Conservation (phyloP, 805 yeast species). For the Wickerhamomyces canadensis region DNA sequence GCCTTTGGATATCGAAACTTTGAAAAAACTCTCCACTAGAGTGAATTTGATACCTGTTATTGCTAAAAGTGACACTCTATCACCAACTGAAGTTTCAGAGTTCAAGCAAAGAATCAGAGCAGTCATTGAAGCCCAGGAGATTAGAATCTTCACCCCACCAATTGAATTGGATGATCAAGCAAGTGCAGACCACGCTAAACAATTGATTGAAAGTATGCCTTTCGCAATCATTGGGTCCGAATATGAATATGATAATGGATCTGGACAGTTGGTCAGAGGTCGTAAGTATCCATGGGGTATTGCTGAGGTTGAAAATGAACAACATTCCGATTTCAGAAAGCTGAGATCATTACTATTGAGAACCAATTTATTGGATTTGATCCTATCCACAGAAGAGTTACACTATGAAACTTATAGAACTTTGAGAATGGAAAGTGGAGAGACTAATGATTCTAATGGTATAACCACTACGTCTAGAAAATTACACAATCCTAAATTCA, state of each 20-base stretch:
- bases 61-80: slow-evolving; percentile 23
- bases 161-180: slow-evolving; percentile 71
- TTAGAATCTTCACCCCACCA: slow-evolving; percentile 80
- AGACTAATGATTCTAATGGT: slow-evolving; percentile 26
- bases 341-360: slow-evolving; percentile 73
- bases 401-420: slow-evolving; percentile 81
- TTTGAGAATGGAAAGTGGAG: slow-evolving; percentile 53
- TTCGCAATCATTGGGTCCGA: slow-evolving; percentile 80
- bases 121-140: slow-evolving; percentile 78
- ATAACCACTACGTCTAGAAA: slow-evolving; percentile 44
- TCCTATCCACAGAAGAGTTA: slow-evolving; percentile 71
- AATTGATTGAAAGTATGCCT: slow-evolving; percentile 79
- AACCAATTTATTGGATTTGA: slow-evolving; percentile 77
- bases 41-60: slow-evolving; percentile 87
- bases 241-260: slow-evolving; percentile 55
- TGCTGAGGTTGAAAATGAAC: slow-evolving; percentile 82
- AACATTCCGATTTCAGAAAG: slow-evolving; percentile 80
- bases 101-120: slow-evolving; percentile 59
- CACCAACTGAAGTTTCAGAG: slow-evolving; percentile 22
- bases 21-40: slow-evolving; percentile 75
- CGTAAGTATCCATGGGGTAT: slow-evolving; percentile 90
- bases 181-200: slow-evolving; percentile 74
- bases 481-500: slow-evolving; percentile 82
- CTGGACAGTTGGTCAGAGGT: slow-evolving; percentile 66
- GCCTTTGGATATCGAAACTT: slow-evolving; percentile 82